phyloP scores from a whole-genome alignment of 2,329 filamentous ascomycete species.

The Lasiodiplodia theobromae region DNA sequence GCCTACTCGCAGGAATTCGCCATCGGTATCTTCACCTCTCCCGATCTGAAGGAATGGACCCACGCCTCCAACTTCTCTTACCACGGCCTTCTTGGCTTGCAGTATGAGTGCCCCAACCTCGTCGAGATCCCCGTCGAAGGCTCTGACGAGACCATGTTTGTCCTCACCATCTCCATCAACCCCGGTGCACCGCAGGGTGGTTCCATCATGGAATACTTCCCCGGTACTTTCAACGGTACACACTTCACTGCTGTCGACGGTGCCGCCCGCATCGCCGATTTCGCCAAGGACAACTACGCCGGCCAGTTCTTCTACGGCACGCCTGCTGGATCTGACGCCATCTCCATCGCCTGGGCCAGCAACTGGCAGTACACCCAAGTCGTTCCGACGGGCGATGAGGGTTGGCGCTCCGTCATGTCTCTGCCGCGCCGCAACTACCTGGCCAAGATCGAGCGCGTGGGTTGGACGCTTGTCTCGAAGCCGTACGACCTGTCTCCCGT shows the following conservation, averaged over 20 bases:
- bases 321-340: conserved; percentile 45
- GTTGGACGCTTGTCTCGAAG: conserved; percentile 59
- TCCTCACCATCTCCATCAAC: conserved; percentile 63
- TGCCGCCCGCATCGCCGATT: conserved; percentile 53
- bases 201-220: conserved; percentile 63
- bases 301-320: conserved; percentile 63
- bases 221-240: conserved; percentile 69
- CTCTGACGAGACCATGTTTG: conserved; percentile 50
- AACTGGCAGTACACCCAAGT: conserved; percentile 66
- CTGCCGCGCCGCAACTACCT: conserved; percentile 62
- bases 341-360: conserved; percentile 64
- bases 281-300: conserved; percentile 63
- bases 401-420: conserved; percentile 62
- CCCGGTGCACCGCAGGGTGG: conserved; percentile 65
- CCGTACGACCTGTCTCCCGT: conserved; percentile 60
- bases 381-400: conserved; percentile 63
- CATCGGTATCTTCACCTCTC: conserved; percentile 68
- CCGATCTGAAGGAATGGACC: conserved; percentile 66
- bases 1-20: conserved; percentile 63
- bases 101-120: conserved; percentile 71
- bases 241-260: conserved; percentile 60
- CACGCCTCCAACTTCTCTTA: conserved; percentile 65
- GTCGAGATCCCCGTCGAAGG: conserved; percentile 61
- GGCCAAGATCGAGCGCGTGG: conserved; percentile 58
- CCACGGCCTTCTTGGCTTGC: conserved; percentile 59